These are phyloP conservation scores for Podila epigama DNA, from an alignment of 192 early-diverging fungal species.

Conservation along the genomic window DNA sequence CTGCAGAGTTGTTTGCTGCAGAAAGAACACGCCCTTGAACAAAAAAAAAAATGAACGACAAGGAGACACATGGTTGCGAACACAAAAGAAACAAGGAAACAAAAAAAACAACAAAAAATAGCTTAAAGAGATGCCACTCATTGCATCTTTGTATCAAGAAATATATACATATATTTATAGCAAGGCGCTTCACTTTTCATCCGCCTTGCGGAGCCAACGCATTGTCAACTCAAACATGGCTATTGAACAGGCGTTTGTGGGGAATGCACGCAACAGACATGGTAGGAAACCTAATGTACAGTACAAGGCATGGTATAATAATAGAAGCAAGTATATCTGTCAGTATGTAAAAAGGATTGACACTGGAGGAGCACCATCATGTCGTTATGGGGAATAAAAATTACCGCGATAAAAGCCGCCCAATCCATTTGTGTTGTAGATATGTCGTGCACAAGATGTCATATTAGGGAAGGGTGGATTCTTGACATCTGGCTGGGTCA, in stretches of 20 bases:
- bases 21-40: constrained; percentile 23
- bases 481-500: constrained; percentile 86
- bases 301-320: background rate
- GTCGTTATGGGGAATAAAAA: background rate
- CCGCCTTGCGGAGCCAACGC: constrained; percentile 43
- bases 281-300: constrained; percentile 74
- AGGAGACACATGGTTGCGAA: too few species aligned
- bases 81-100: too few species aligned
- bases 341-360: too few species aligned
- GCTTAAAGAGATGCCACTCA: too few species aligned
- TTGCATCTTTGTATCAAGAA: background rate
- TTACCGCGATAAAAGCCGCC: constrained; percentile 86
- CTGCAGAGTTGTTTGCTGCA: constrained; percentile 38
- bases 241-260: constrained; percentile 95
- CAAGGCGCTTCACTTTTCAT: too few species aligned
- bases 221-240: constrained; percentile 84
- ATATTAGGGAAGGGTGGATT: constrained; percentile 68
- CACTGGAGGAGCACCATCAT: too few species aligned
- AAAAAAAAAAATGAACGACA: too few species aligned
- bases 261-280: constrained; percentile 91
- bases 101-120: too few species aligned
- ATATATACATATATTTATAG: constrained; percentile 1
- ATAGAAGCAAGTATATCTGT: background rate
- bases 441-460: constrained; percentile 58
- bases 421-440: constrained; percentile 76